Percentiles rank a stretch among this genome's conserved stretches.
Conservation (phyloP, 2,329 filamentous ascomycete species). For the Penicillium hordei region DNA sequence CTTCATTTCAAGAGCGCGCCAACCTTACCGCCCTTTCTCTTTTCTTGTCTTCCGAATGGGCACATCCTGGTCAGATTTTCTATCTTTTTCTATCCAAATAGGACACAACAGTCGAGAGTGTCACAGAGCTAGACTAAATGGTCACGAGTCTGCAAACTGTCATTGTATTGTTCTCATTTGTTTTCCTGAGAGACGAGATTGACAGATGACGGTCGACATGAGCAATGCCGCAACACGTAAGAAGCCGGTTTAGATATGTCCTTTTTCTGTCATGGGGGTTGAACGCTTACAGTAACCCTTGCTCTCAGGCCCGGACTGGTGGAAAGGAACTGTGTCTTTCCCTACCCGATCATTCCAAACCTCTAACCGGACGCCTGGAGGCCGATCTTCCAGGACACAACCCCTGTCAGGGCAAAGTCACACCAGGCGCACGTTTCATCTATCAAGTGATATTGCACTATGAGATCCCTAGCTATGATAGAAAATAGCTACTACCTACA, state of each 20-base stretch:
- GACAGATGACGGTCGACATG: conserved; percentile 7
- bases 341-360: conserved; percentile 13
- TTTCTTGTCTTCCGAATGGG: conserved; percentile 20
- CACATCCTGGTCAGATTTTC: conserved; percentile 20
- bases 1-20: conserved; percentile 1
- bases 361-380: conserved; percentile 15
- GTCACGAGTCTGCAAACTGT: conserved; percentile 29
- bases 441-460: conserved; percentile 32
- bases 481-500: background rate
- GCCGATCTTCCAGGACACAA: conserved; percentile 15
- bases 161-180: conserved; percentile 9
- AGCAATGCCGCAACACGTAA: conserved; percentile 1
- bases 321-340: conserved; percentile 4
- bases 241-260: background rate
- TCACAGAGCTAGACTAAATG: conserved; percentile 20
- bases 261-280: background rate
- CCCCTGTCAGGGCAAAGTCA: conserved; percentile 15
- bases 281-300: conserved; percentile 3
- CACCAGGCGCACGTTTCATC: conserved; percentile 29
- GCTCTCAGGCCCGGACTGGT: conserved; percentile 11
- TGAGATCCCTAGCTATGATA: background rate
- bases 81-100: conserved; percentile 10
- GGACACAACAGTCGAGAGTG: conserved; percentile 22
- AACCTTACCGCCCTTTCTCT: conserved; percentile 22
- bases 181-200: background rate